A percentile compares a stretch with the other conserved stretches of the same genome.
These are phyloP conservation scores for Nemania sp. DNA, from an alignment of 2,329 filamentous ascomycete genomes.

Conservation along the genomic window DNA sequence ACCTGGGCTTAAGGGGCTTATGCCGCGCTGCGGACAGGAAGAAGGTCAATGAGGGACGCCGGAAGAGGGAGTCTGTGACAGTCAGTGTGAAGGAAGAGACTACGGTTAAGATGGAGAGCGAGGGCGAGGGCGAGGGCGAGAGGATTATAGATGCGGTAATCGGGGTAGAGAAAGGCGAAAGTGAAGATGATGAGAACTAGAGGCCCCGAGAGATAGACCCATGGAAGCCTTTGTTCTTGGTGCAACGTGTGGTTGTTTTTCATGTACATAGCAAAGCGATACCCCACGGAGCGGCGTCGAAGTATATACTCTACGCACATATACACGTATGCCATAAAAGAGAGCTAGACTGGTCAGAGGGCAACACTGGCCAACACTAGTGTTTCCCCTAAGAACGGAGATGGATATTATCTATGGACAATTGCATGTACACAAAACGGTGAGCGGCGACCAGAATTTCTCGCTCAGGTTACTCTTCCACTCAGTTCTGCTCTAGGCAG, in stretches of 20 bases:
- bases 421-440: slow-evolving; percentile 8
- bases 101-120: slow-evolving; percentile 18
- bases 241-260: too few species aligned
- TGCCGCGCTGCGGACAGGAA: slow-evolving; percentile 73
- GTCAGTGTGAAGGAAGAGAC: slow-evolving; percentile 7
- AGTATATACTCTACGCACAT: too few species aligned
- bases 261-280: slow-evolving; percentile 1
- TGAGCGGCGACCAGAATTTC: not conserved
- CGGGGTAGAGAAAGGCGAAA: not conserved
- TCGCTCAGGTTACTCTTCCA: not conserved
- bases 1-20: slow-evolving; percentile 72
- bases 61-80: slow-evolving; percentile 37
- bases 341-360: not conserved
- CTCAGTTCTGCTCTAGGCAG: slow-evolving; percentile 10
- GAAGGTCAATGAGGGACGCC: slow-evolving; percentile 62
- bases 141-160: not conserved
- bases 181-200: too few species aligned
- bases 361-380: slow-evolving; percentile 1
- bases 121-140: not conserved
- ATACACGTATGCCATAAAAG: not conserved
- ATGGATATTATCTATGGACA: slow-evolving; percentile 14
- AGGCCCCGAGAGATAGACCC: too few species aligned
- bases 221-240: too few species aligned
- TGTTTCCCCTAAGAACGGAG: slow-evolving; percentile 2
- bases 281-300: too few species aligned